Percentiles rank a stretch among this genome's conserved stretches.
Evolutionary conservation across 2,329 filamentous ascomycete species (phyloP).

Genomic region (Ceratocystis variospora): DNA sequence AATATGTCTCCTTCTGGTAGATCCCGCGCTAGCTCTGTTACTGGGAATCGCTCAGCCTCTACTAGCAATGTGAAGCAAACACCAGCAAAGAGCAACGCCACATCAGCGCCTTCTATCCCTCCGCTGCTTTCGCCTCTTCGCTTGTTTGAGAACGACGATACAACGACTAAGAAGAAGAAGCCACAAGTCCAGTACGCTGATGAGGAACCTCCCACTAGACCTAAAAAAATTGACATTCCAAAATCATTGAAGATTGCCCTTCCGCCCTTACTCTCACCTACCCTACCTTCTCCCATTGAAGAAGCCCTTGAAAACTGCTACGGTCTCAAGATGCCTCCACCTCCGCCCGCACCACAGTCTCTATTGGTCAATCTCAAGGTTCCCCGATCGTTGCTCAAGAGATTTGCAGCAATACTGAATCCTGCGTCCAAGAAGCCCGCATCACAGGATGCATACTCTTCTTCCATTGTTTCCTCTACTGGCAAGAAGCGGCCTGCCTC

Average conservation of each 20-base stretch:
- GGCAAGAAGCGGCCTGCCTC: slow-evolving; percentile 16
- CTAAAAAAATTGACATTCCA: slow-evolving; percentile 19
- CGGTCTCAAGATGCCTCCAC: slow-evolving; percentile 12
- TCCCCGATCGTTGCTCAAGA: slow-evolving; percentile 1
- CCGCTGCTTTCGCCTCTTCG: slow-evolving; percentile 40
- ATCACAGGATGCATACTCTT: not conserved
- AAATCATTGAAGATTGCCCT: slow-evolving; percentile 21
- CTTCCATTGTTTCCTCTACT: not conserved
- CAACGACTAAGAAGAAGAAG: slow-evolving; percentile 8
- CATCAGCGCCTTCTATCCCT: slow-evolving; percentile 28
- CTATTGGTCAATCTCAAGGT: slow-evolving; percentile 11
- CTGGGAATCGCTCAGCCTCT: slow-evolving; percentile 21
- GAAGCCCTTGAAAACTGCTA: slow-evolving; percentile 28
- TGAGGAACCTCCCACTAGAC: slow-evolving; percentile 1
- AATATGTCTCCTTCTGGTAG: slow-evolving; percentile 28
- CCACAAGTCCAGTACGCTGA: not conserved
- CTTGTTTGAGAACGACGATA: slow-evolving; percentile 23
- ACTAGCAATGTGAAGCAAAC: slow-evolving; percentile 2
- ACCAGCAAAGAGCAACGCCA: slow-evolving; percentile 26
- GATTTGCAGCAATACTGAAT: slow-evolving; percentile 13
- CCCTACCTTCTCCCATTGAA: slow-evolving; percentile 39
- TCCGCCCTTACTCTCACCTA: slow-evolving; percentile 42
- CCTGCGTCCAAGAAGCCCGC: slow-evolving; percentile 22
- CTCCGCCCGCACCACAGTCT: not conserved
- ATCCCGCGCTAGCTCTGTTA: slow-evolving; percentile 30